phyloP scores from a whole-genome alignment of 495 filamentous ascomycete genomes.

The Lophiostoma macrostomum region DNA sequence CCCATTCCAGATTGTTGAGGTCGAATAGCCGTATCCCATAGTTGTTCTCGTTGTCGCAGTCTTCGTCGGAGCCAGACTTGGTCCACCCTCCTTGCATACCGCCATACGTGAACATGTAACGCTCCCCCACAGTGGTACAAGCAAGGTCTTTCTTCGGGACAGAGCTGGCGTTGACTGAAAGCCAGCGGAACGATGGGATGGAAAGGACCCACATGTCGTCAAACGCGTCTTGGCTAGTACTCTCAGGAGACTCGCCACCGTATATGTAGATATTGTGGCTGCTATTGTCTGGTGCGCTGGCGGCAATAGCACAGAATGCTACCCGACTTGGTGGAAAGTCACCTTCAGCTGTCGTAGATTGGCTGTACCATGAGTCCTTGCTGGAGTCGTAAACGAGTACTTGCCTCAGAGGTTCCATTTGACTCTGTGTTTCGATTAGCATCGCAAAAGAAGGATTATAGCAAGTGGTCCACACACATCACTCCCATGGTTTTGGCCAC shows the following conservation, averaged over 20 bases:
- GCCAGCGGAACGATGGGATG: conserved; percentile 14
- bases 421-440: background rate
- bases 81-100: background rate
- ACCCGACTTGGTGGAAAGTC: conserved; percentile 2
- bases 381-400: conserved; percentile 12
- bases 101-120: conserved; percentile 15
- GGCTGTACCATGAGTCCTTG: conserved; percentile 1
- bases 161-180: background rate
- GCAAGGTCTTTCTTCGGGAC: background rate
- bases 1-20: conserved; percentile 3
- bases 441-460: no score
- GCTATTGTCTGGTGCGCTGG: conserved; percentile 7
- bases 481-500: background rate
- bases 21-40: conserved; percentile 13
- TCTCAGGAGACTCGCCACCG: background rate
- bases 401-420: conserved; percentile 5
- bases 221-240: background rate
- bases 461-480: no score
- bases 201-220: conserved; percentile 15
- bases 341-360: conserved; percentile 5
- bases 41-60: conserved; percentile 7
- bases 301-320: conserved; percentile 13
- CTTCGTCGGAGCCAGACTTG: background rate
- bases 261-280: conserved; percentile 16
- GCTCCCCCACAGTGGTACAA: conserved; percentile 1